Percentiles rank a stretch among this genome's conserved stretches.
Conservation (phyloP, 352 stramenopile species). For the Nothophytophthora sp. region DNA sequence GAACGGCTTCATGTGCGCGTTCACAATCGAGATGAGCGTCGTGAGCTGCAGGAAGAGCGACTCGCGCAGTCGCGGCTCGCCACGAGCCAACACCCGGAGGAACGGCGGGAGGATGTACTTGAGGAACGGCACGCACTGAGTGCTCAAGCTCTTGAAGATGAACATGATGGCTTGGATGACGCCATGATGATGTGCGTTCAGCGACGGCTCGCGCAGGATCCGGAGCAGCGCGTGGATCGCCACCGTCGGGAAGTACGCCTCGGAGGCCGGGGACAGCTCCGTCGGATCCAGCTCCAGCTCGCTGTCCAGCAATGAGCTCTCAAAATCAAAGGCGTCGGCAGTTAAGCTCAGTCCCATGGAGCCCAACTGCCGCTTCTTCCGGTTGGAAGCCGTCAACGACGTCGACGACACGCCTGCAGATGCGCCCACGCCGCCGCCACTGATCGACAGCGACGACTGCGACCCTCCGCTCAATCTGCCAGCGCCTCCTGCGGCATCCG, state of each 20-base stretch:
- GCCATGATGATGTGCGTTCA: slow-evolving; percentile 95
- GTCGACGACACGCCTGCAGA: slow-evolving; percentile 15
- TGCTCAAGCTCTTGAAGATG: slow-evolving; percentile 97
- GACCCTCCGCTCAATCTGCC: slow-evolving; percentile 23
- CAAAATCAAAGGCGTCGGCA: slow-evolving; percentile 67
- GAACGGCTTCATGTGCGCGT: slow-evolving; percentile 96
- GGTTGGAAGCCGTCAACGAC: slow-evolving; percentile 20
- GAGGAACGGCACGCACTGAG: slow-evolving; percentile 96
- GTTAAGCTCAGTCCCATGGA: slow-evolving; percentile 24
- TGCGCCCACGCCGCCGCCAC: slow-evolving; percentile 17
- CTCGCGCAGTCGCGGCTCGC: slow-evolving; percentile 93
- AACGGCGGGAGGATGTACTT: slow-evolving; percentile 98
- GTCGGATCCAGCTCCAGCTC: slow-evolving; percentile 72
- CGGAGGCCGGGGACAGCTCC: slow-evolving; percentile 69
- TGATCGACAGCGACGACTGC: slow-evolving; percentile 29
- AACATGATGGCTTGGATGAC: slow-evolving; percentile 99
- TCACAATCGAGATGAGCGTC: slow-evolving; percentile 95
- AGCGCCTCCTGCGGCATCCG: slow-evolving; percentile 27
- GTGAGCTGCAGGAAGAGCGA: slow-evolving; percentile 97
- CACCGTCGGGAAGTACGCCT: slow-evolving; percentile 98
- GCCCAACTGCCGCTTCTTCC: slow-evolving; percentile 25
- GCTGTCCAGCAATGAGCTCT: slow-evolving; percentile 60
- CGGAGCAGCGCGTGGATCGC: slow-evolving; percentile 96
- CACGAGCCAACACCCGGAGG: slow-evolving; percentile 90
- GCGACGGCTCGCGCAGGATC: slow-evolving; percentile 95